phyloP scores from a whole-genome alignment of 2,329 filamentous ascomycete species.

The Cercospora brassicicola region DNA sequence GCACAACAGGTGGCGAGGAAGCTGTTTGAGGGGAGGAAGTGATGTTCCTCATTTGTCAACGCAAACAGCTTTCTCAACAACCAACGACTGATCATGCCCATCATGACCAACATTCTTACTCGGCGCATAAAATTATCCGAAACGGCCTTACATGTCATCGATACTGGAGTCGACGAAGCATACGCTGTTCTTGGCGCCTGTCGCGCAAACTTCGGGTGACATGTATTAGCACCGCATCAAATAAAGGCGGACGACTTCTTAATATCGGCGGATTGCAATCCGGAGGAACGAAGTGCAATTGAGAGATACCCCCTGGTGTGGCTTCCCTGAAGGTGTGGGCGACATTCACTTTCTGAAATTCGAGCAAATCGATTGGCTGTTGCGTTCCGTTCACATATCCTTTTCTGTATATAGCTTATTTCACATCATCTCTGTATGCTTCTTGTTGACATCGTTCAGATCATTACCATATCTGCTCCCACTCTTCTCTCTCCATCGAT shows the following conservation, averaged over 20 bases:
- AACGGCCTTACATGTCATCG: background rate
- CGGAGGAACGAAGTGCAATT: background rate
- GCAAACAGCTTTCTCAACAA: background rate
- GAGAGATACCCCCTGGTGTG: background rate
- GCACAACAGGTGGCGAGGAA: constrained; percentile 26
- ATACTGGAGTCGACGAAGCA: background rate
- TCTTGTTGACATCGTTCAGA: background rate
- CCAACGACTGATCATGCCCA: background rate
- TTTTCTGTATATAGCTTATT: background rate
- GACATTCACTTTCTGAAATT: background rate
- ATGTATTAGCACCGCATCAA: background rate
- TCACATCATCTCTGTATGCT: background rate
- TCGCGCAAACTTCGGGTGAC: background rate
- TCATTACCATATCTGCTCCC: background rate
- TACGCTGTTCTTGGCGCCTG: background rate
- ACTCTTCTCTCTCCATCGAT: background rate
- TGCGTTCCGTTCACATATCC: background rate
- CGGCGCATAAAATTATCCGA: background rate
- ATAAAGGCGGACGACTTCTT: background rate
- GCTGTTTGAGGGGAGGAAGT: constrained; percentile 23
- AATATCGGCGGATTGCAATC: background rate
- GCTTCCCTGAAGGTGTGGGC: background rate
- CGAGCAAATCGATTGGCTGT: background rate
- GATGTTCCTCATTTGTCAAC: background rate
- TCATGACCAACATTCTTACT: background rate